Base-by-base conservation (phyloP, 2,329 filamentous ascomycete species). In the Aureobasidium mangrovei region DNA sequence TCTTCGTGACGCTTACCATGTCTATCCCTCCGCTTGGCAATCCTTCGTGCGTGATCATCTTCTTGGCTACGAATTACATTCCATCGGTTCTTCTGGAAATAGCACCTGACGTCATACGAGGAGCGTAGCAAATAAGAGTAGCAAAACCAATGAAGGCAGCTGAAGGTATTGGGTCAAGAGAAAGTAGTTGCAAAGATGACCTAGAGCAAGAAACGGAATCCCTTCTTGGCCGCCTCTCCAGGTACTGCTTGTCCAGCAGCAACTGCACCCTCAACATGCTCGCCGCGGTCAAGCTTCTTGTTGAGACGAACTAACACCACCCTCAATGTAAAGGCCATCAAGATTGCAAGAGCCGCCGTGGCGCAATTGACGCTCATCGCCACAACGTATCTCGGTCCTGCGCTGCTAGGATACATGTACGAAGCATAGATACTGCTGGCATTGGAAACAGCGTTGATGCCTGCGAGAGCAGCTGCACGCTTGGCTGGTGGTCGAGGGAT, bases 321-420 rank as follows among this genome's bases (percentile, higher is more conserved):
- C 7, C 84, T 72, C 60, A 90, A 71, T 2, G 81, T 66, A 0
- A 79, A 79, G 0, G 85, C 84, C 56, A 81, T 77, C 28, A 80
- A 61, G 42, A 89, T 83, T 1, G 84, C 80, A 42, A 88, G 64
- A 26, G 81, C 76, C 0, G 80, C 77, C 18, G 82, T 86, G 1
- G 74, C 76, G 60, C 82, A 85, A 66, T 88, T 86, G 48, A 88
- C 83, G 4, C 75, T 74, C 70, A 89, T 83, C 3, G 85, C 83
- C 12, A 80, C 70, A 4, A 54, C 53, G 42, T 60, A 60, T 36
- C 58, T 42, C 3, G 72, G 18, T 4, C 62, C 64, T 27, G 65
- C 70, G 26, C 46, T 57, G 3, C 57, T 68, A 5, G 69, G 64
- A 58, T 77, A 78, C 6, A 75, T 77, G 54, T 72, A 78, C 0